Base-by-base conservation (phyloP, 2,329 filamentous ascomycete species). In the Ustulina deusta region DNA sequence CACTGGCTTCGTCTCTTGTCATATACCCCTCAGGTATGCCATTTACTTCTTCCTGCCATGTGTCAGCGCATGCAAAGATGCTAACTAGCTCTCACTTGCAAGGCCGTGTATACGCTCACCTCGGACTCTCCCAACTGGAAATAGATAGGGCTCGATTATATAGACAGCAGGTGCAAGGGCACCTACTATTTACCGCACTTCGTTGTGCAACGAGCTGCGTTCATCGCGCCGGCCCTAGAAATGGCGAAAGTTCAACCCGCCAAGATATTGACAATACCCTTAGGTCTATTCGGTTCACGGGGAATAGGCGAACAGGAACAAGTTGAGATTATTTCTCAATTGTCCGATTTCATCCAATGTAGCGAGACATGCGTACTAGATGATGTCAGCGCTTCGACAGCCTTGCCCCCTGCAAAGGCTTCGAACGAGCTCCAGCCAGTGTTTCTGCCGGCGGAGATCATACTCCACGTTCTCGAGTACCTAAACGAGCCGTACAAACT, bases 401-500 rank as follows among this genome's bases (percentile, higher is more conserved):
- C 32, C 38, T 34, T 36, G 10, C 32, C 51, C 6, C 9, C n/a
- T 22, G 2, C n/a, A 6, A 3, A 22, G 20, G 29, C 29, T 38
- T 20, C 17, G 32, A 34, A 38, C n/a, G 32, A 36, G 32, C 51
- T 54, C 27, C 27, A 15, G 10, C 56, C 40, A 15, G 10, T 57
- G 4, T 17, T 1, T 25, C 22, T 63, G 2, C 61, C 52, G 2
- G 17, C 34, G 2, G 42, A 63, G 11, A 49, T 63, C 10, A 15
- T 38, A 11, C 20, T 40, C 17, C 10, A 32, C n/a, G 57, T 56
- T 17, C 1, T 63, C 10, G 2, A 57, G 22, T 57, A 57, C 11
- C 22, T 57, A 22, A 6, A 63, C 15, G 10, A 29, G 22, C 61
- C 51, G n/a, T 63, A 57, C 6, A 48, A 57, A 32, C 61, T 57